phyloP scores from a whole-genome alignment of 2,329 filamentous ascomycete species.

The Ophiocordyceps sinensis region DNA sequence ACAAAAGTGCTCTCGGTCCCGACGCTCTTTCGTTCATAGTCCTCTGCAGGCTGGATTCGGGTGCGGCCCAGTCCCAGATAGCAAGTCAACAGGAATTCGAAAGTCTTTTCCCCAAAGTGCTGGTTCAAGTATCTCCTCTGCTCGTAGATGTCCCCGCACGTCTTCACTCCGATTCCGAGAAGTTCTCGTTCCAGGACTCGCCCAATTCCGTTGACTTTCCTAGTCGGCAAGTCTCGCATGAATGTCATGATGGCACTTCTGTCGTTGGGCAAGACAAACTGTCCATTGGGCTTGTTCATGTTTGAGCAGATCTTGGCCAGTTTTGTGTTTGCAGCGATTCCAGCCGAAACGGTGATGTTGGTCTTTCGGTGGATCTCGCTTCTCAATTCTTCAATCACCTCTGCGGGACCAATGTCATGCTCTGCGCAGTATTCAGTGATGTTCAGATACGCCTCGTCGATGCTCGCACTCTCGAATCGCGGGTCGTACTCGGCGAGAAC shows the following conservation, averaged over 20 bases:
- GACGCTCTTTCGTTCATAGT: constrained; percentile 83
- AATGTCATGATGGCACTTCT: constrained; percentile 66
- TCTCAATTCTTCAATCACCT: constrained; percentile 65
- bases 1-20: constrained; percentile 87
- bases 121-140: constrained; percentile 59
- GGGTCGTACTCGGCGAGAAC: constrained; percentile 81
- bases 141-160: constrained; percentile 73
- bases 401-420: constrained; percentile 53
- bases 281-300: constrained; percentile 91
- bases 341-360: constrained; percentile 80
- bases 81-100: constrained; percentile 69
- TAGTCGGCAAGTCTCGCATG: constrained; percentile 68
- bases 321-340: constrained; percentile 85
- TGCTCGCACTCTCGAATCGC: constrained; percentile 82
- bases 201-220: constrained; percentile 92
- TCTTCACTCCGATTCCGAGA: constrained; percentile 72
- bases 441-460: constrained; percentile 94
- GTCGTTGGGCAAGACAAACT: constrained; percentile 63
- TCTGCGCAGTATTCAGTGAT: constrained; percentile 73
- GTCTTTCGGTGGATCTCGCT: constrained; percentile 61
- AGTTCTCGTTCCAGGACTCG: constrained; percentile 87
- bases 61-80: constrained; percentile 81
- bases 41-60: constrained; percentile 70
- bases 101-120: constrained; percentile 85
- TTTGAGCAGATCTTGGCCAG: constrained; percentile 94